Base-by-base conservation (phyloP, 768 basidiomycete species). In the Agrocybe pediades region DNA sequence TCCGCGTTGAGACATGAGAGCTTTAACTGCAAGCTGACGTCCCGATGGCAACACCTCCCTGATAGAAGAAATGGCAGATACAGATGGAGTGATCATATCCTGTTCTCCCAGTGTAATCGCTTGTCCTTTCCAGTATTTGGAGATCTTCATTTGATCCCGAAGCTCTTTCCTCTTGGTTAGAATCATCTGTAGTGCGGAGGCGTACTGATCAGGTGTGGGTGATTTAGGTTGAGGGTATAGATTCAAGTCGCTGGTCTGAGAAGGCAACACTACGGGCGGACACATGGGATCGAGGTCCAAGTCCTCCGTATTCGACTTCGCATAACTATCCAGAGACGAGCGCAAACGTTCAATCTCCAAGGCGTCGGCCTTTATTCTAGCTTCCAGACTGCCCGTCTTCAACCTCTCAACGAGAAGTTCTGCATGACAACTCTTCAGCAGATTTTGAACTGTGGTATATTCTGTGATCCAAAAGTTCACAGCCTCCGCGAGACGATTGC, bases 171-270 rank as follows among this genome's bases (percentile, higher is more conserved):
- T 73, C 43, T 72, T 64, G 25, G 73, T 71, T 41, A 81, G 67
- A 23, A 78, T 76, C 65, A 79, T 57, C 46, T 74, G 71, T 46
- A 82, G 68, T n/a, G 81, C 75, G n/a, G 77, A 73, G 51, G 71
- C 68, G 56, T 82, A 81, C 49, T 78, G 75, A 24, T 77, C 74
- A 30, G 67, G 62, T 33, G 71, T 76, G 25, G 73, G 71, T n/a
- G 66, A 52, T 29, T 59, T 57, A 23, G n/a, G 41, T 20, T 51
- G 25, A 3, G 42, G n/a, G 11, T 45, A 49, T 43, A 53, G 24
- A 46, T 52, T 43, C 23, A 41, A 59, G 29, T 65, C 51, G 33
- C 63, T 59, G 20, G 58, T 57, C 15, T 24, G 17, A 6, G 41
- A 23, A 6, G 53, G 45, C 25, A 48, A 25, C 24, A 42, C 49